Evolutionary conservation across 495 filamentous ascomycete genomes (phyloP).

Genomic region (Choiromyces venosus): DNA sequence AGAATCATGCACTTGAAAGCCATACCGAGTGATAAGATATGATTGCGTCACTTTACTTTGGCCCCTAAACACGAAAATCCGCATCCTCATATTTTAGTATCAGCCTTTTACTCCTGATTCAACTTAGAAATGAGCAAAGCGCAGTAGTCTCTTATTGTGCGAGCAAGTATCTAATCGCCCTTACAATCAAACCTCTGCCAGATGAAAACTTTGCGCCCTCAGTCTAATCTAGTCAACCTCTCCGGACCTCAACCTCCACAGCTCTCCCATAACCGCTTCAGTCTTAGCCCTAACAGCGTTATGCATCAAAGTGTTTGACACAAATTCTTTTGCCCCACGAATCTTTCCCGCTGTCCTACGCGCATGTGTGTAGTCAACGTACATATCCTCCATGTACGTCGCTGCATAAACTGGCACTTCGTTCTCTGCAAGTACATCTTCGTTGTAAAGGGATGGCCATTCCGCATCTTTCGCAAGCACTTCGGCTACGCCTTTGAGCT

Average conservation of each 20-base stretch:
- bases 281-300: slow-evolving; percentile 67
- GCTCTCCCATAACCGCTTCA: slow-evolving; percentile 64
- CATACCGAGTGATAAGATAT: no score
- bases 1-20: no score
- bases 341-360: slow-evolving; percentile 69
- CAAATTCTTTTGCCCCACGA: slow-evolving; percentile 67
- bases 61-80: no score
- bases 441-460: slow-evolving; percentile 76
- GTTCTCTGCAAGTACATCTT: slow-evolving; percentile 65
- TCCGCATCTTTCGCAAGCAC: slow-evolving; percentile 59
- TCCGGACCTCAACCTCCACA: slow-evolving; percentile 69
- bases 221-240: slow-evolving; percentile 54
- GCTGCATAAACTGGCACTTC: slow-evolving; percentile 84
- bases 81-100: no score
- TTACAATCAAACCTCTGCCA: background rate
- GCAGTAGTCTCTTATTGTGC: background rate
- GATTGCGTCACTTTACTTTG: no score
- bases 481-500: slow-evolving; percentile 60
- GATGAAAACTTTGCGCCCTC: background rate
- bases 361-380: slow-evolving; percentile 71
- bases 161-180: background rate
- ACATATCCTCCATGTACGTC: slow-evolving; percentile 89
- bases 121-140: background rate
- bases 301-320: slow-evolving; percentile 84
- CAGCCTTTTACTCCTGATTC: background rate